Conservation (phyloP, 306 rosid species). For the Lupinus albus region DNA sequence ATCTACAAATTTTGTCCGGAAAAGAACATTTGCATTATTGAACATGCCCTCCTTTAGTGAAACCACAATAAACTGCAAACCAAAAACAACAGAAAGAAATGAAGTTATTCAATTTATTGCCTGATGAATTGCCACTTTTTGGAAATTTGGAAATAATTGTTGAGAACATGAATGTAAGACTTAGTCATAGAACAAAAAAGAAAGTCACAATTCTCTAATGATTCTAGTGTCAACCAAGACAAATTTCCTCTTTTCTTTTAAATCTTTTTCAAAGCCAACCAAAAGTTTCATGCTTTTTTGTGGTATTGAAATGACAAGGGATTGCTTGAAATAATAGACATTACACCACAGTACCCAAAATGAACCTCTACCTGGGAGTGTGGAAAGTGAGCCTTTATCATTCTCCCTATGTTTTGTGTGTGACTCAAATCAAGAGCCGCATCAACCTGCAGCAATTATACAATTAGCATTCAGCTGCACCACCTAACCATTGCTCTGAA, state of each 20-base stretch:
- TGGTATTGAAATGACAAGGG: neutral
- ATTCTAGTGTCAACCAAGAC: neutral
- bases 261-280: constrained; percentile 1
- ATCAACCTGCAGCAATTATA: constrained; percentile 70
- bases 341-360: constrained; percentile 2
- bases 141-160: neutral
- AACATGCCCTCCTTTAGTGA: constrained; percentile 99
- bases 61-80: constrained; percentile 87
- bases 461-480: constrained; percentile 8
- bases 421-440: constrained; percentile 99
- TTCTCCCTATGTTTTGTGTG: constrained; percentile 97
- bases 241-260: neutral
- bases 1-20: constrained; percentile 97
- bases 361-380: constrained; percentile 82
- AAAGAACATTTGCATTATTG: constrained; percentile 94
- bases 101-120: constrained; percentile 18
- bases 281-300: neutral
- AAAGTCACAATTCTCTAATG: neutral
- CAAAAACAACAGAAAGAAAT: constrained; percentile 20
- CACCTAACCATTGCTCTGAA: constrained; percentile 10
- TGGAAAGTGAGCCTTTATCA: constrained; percentile 97
- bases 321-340: constrained; percentile 18
- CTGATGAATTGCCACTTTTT: constrained; percentile 21
- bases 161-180: constrained; percentile 16
- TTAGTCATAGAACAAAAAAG: neutral